phyloP scores from a whole-genome alignment of 768 basidiomycete genomes.

The Cubamyces lactineus region DNA sequence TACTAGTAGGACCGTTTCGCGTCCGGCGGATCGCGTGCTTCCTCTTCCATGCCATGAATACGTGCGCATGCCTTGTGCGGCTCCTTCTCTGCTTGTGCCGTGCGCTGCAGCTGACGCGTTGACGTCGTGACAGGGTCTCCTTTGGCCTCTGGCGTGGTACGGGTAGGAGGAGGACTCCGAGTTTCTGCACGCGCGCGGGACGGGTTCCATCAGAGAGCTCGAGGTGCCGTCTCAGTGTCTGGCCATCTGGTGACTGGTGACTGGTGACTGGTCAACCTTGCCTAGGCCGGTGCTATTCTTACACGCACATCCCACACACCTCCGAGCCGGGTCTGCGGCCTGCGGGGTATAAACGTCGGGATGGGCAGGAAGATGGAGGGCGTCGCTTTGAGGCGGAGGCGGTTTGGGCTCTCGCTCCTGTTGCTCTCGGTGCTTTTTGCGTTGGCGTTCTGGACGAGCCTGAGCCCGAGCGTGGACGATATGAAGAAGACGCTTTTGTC shows the following conservation, averaged over 20 bases:
- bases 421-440: not conserved
- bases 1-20: not conserved
- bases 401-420: not conserved
- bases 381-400: not conserved
- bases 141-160: too few species aligned
- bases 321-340: not conserved
- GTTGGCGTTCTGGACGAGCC: too few species aligned
- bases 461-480: too few species aligned
- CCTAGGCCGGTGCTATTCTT: not conserved
- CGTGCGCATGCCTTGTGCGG: not conserved
- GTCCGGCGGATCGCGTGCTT: too few species aligned
- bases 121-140: conserved; percentile 1
- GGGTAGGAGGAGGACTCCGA: too few species aligned
- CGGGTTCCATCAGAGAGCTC: conserved; percentile 15
- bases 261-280: not conserved
- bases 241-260: too few species aligned
- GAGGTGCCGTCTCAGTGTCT: too few species aligned
- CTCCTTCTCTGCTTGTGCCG: not conserved
- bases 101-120: too few species aligned
- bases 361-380: not conserved
- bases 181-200: too few species aligned
- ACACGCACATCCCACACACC: too few species aligned
- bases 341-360: not conserved
- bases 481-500: too few species aligned
- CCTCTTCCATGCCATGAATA: not conserved